Evolutionary conservation across 78 protist species (phyloP).

Genomic region (Isochrysis galbana): DNA sequence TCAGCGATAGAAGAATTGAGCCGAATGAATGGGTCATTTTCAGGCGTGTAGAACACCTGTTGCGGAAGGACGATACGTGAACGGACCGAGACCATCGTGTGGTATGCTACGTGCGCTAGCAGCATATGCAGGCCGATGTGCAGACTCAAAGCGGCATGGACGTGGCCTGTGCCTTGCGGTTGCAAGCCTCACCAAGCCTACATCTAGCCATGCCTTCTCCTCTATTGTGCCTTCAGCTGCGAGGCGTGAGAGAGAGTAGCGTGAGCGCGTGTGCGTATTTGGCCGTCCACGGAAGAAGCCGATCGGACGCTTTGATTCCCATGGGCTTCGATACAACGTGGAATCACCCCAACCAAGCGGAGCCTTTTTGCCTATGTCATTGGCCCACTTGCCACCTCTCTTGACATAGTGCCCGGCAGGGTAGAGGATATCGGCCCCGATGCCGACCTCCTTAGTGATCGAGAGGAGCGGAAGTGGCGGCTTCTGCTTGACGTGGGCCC

Average conservation of each 20-base stretch:
- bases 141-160: too few species aligned
- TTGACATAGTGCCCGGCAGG: not conserved
- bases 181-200: too few species aligned
- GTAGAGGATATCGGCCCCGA: not conserved
- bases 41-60: too few species aligned
- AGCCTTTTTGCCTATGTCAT: not conserved
- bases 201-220: too few species aligned
- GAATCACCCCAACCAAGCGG: not conserved
- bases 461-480: not conserved
- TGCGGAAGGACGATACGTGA: too few species aligned
- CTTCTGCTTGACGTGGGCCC: not conserved
- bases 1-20: not conserved
- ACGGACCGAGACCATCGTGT: too few species aligned
- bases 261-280: not conserved
- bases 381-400: not conserved
- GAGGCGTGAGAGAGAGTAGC: not conserved
- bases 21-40: not conserved
- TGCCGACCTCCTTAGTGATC: not conserved
- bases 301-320: not conserved
- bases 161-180: too few species aligned
- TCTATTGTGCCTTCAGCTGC: too few species aligned
- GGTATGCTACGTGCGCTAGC: too few species aligned
- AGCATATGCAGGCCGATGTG: too few species aligned
- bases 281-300: not conserved
- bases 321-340: not conserved